phyloP scores from a whole-genome alignment of 1,139 yeast species.

The Lodderomyces jiufengensis region DNA sequence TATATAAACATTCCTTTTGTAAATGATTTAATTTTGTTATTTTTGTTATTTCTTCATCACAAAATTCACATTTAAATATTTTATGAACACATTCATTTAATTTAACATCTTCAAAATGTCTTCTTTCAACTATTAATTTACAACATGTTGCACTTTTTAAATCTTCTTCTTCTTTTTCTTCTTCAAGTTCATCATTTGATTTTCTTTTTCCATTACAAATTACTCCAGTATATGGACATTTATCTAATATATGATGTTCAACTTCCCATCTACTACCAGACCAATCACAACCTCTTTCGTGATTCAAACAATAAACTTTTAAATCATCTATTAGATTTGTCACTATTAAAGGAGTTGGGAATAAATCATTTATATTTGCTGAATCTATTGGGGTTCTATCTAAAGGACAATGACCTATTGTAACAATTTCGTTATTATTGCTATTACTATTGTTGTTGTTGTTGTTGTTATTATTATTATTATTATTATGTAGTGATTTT shows the following conservation, averaged over 20 bases:
- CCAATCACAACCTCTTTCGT: conserved; percentile 56
- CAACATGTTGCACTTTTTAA: conserved; percentile 10
- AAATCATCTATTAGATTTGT: conserved; percentile 62
- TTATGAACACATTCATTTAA: conserved; percentile 32
- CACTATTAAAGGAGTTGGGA: conserved; percentile 60
- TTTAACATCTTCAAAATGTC: conserved; percentile 9
- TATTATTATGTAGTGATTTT: conserved; percentile 24
- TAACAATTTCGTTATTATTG: not conserved
- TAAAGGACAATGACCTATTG: conserved; percentile 52
- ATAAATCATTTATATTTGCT: conserved; percentile 40
- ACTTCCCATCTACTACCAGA: conserved; percentile 59
- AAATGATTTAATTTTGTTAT: conserved; percentile 34
- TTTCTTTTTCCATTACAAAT: conserved; percentile 35
- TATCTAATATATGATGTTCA: conserved; percentile 46
- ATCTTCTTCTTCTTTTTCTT: not conserved
- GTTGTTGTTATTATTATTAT: conserved; percentile 4
- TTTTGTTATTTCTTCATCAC: conserved; percentile 32
- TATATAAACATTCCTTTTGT: conserved; percentile 36
- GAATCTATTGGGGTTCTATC: conserved; percentile 53
- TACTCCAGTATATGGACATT: conserved; percentile 53
- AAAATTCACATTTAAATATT: conserved; percentile 34
- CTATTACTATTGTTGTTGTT: not conserved
- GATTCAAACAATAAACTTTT: conserved; percentile 52
- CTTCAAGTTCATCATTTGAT: conserved; percentile 1
- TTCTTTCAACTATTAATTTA: conserved; percentile 13